These are phyloP conservation scores for Penicillium griseofulvum DNA, from an alignment of 2,329 filamentous ascomycete genomes.

Conservation along the genomic window DNA sequence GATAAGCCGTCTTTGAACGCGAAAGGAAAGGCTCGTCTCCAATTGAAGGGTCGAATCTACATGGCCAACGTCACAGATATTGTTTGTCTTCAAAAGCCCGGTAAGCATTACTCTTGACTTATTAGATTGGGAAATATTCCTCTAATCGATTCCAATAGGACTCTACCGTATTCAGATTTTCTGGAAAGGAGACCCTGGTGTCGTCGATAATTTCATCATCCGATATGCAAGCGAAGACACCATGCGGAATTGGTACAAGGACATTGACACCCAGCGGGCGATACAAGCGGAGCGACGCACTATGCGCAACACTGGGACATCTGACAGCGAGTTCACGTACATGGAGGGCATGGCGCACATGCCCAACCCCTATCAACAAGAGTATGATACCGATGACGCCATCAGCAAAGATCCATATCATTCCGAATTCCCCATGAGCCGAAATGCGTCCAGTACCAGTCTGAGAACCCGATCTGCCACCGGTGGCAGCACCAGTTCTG, in stretches of 20 bases:
- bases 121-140: background rate
- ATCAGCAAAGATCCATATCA: constrained; percentile 37
- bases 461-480: constrained; percentile 75
- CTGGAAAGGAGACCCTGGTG: constrained; percentile 95
- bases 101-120: constrained; percentile 53
- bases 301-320: constrained; percentile 55
- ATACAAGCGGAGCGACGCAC: constrained; percentile 53
- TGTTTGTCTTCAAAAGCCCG: constrained; percentile 80
- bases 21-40: constrained; percentile 72
- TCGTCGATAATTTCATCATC: constrained; percentile 95
- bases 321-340: constrained; percentile 74
- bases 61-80: constrained; percentile 98
- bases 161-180: constrained; percentile 96
- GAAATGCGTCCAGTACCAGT: constrained; percentile 72
- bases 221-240: constrained; percentile 87
- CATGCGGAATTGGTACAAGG: constrained; percentile 86
- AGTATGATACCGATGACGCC: constrained; percentile 54
- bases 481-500: constrained; percentile 51
- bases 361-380: constrained; percentile 76
- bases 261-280: constrained; percentile 71
- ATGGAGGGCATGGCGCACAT: constrained; percentile 66
- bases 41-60: constrained; percentile 95
- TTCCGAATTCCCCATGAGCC: constrained; percentile 55
- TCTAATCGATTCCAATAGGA: constrained; percentile 50
- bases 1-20: constrained; percentile 69